Base-by-base conservation (phyloP, 805 yeast genomes). In the Vanderwaltozyma tropicalis region DNA sequence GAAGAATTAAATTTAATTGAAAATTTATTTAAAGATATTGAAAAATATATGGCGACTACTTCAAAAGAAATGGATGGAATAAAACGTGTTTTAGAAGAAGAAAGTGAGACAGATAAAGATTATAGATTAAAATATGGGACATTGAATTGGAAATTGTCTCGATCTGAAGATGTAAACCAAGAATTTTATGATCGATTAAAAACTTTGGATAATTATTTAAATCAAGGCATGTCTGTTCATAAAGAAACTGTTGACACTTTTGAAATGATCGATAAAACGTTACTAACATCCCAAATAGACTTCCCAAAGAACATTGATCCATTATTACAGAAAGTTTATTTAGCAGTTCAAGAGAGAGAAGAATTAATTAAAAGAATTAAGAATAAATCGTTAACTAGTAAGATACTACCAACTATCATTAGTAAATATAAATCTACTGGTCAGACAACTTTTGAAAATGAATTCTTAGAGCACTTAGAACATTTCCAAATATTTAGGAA, bases 211-310 rank as follows among this genome's bases (percentile, higher is more conserved):
- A 53, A 49, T 3, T 79, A 77, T 48, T 53, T 81, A 14, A 47
- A 50, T 1, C 75, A 74, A 43, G 92, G 94, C 1, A 57, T 61
- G 21, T 50, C 61, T 3, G 82, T 92, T 8, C 95, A 87, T 55
- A 55, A 55, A 3, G 61, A 69, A 2, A 71, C 84, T 0, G 47
- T 56, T 5, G 53, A 59, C 3, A 71, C 72, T 34, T 72, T 75
- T 44, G 45, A 53, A 1, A 65, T 68, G n/a, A 63, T 82, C 34
- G 71, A 67, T 39, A 65, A 69, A 1, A 50, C 55, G 9, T 47
- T 85, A 17, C 59, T 57, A 14, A 40, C 47, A 55, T 28, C 55
- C 71, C 5, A 69, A 68, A 41, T 63, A 1, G 44, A 55, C 15
- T 41, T 50, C n/a, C 56, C 59, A 28, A 25, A 22, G 5, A 10